Conservation (phyloP, 2,329 filamentous ascomycete species). For the Blumeria hordei region DNA sequence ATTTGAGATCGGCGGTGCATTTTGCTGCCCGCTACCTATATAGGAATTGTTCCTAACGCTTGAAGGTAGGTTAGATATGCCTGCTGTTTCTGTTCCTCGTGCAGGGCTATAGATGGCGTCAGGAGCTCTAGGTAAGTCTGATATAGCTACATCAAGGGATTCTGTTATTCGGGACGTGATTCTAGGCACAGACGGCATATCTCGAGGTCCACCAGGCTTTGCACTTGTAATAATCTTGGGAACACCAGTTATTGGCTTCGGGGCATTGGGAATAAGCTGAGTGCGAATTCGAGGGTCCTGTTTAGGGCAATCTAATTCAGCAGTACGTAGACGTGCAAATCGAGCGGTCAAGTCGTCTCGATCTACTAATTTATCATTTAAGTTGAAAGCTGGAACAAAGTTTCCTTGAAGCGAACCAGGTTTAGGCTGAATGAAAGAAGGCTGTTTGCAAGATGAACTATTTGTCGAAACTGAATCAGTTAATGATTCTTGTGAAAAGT, state of each 20-base stretch:
- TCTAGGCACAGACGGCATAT: slow-evolving; percentile 12
- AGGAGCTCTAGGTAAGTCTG: slow-evolving; percentile 14
- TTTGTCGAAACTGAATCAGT: slow-evolving; percentile 1
- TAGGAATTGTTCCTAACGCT: slow-evolving; percentile 11
- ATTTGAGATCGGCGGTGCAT: slow-evolving; percentile 10
- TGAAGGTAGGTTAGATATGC: slow-evolving; percentile 8
- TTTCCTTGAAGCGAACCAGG: slow-evolving; percentile 42
- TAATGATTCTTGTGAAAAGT: not conserved
- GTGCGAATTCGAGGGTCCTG: slow-evolving; percentile 29
- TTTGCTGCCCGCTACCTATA: slow-evolving; percentile 6
- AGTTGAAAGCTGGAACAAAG: slow-evolving; percentile 20
- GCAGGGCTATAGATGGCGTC: slow-evolving; percentile 16
- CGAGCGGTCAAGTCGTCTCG: slow-evolving; percentile 28
- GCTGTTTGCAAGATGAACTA: slow-evolving; percentile 16
- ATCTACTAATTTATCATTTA: slow-evolving; percentile 9
- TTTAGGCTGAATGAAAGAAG: slow-evolving; percentile 34
- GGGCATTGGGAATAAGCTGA: slow-evolving; percentile 20
- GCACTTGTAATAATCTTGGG: slow-evolving; percentile 1
- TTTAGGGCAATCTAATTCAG: slow-evolving; percentile 14
- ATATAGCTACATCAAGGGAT: slow-evolving; percentile 9
- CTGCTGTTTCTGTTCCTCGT: slow-evolving; percentile 10
- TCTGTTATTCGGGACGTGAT: slow-evolving; percentile 5
- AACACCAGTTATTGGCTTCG: slow-evolving; percentile 6
- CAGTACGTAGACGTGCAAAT: slow-evolving; percentile 29
- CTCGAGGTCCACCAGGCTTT: slow-evolving; percentile 10